Evolutionary conservation across 148 eudicot genomes (phyloP).

Genomic region (Polygonum maritimum): DNA sequence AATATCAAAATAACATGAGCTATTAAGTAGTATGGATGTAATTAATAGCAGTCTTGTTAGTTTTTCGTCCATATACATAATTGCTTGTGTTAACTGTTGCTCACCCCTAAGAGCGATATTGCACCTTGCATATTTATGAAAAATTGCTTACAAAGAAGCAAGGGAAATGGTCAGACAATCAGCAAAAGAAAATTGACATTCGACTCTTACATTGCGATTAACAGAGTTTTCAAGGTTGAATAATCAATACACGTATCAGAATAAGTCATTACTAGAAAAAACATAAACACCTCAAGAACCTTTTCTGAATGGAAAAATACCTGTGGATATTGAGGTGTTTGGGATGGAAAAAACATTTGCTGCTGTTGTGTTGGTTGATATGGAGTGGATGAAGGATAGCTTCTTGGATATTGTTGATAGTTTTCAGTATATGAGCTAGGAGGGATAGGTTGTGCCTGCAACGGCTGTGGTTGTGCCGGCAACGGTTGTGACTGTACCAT

Average conservation of each 20-base stretch:
- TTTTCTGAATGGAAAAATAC: conserved; percentile 20
- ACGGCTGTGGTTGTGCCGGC: conserved; percentile 7
- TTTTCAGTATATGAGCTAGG: conserved; percentile 32
- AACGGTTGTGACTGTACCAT: conserved; percentile 21
- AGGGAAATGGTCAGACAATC: not conserved
- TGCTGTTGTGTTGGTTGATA: conserved; percentile 50
- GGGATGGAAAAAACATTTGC: conserved; percentile 61
- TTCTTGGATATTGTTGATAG: conserved; percentile 47
- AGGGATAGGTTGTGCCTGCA: conserved; percentile 26
- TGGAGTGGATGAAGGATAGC: conserved; percentile 35
- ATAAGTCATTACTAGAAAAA: not conserved
- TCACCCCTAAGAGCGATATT: no score
- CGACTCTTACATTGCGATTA: not conserved
- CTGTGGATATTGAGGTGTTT: conserved; percentile 45
- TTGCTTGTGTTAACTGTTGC: not conserved
- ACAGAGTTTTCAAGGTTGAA: not conserved
- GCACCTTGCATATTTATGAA: not conserved
- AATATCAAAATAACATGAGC: no score
- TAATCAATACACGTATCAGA: not conserved
- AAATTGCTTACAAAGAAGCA: not conserved
- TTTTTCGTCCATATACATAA: not conserved
- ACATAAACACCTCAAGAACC: not conserved
- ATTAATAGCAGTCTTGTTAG: not conserved
- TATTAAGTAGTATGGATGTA: not conserved
- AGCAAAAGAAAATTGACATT: not conserved